A percentile compares a stretch with the other conserved stretches of the same genome.
Conservation (phyloP, 2,329 filamentous ascomycete genomes). For the Hypoxylon sp. region DNA sequence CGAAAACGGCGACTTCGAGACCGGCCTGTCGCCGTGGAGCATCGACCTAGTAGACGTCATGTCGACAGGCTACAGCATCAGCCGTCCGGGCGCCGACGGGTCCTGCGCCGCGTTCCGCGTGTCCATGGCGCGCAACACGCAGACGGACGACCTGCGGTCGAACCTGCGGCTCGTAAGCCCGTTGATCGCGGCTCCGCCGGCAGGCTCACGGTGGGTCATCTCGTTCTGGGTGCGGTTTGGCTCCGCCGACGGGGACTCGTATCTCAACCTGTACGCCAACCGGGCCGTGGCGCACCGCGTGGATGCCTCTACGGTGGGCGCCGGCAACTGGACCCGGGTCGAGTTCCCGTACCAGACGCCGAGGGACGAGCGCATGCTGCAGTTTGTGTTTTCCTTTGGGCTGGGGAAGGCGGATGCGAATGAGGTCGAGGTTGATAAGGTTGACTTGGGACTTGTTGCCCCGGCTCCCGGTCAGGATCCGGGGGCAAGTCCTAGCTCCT, state of each 20-base stretch:
- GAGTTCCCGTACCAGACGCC: constrained; percentile 58
- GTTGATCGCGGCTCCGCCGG: constrained; percentile 26
- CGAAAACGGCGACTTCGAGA: constrained; percentile 44
- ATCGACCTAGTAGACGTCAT: constrained; percentile 42
- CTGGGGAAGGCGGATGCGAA: constrained; percentile 29
- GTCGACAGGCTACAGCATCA: constrained; percentile 38
- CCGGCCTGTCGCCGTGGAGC: constrained; percentile 41
- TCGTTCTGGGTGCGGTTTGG: constrained; percentile 39
- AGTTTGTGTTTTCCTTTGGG: constrained; percentile 38
- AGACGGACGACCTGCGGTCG: constrained; percentile 35
- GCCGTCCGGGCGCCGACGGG: constrained; percentile 31
- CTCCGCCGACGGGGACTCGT: constrained; percentile 46
- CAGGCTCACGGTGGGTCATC: constrained; percentile 26
- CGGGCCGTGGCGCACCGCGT: constrained; percentile 54
- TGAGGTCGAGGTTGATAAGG: constrained; percentile 39
- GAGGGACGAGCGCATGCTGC: constrained; percentile 30
- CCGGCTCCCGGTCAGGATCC: no score
- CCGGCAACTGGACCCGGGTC: constrained; percentile 49
- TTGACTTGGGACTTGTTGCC: constrained; percentile 18
- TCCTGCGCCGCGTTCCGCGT: constrained; percentile 40
- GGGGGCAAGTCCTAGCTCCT: no score
- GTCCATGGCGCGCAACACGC: constrained; percentile 36
- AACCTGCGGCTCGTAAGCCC: constrained; percentile 38
- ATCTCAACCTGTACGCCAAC: constrained; percentile 48
- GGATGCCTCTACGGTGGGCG: constrained; percentile 53